Percentiles rank a stretch among this genome's conserved stretches.
Conservation (phyloP, 768 basidiomycete genomes). For the Tricholoma hemisulphureum region DNA sequence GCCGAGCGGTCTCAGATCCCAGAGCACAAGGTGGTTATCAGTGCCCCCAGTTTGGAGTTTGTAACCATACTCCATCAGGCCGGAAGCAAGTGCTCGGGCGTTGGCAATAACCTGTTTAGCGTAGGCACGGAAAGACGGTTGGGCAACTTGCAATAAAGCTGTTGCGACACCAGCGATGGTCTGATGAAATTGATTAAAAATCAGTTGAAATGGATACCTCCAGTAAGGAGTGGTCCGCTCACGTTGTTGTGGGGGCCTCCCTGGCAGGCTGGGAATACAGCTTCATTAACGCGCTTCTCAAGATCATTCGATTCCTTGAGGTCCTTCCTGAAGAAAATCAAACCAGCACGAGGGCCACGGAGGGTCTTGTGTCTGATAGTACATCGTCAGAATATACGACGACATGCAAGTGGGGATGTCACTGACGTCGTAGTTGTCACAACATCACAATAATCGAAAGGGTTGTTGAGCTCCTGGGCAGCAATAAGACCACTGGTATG, state of each 20-base stretch:
- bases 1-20: conserved; percentile 94
- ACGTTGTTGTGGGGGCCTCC: conserved; percentile 99
- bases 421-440: conserved; percentile 95
- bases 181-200: conserved; percentile 31
- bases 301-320: conserved; percentile 77
- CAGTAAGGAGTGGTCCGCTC: conserved; percentile 19
- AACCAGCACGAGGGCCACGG: conserved; percentile 94
- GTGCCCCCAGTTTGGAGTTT: conserved; percentile 96
- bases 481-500: conserved; percentile 96
- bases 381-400: conserved; percentile 1
- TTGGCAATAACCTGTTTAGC: conserved; percentile 94
- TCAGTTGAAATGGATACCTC: no score
- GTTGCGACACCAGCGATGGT: conserved; percentile 96
- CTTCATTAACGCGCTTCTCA: conserved; percentile 96
- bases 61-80: conserved; percentile 80
- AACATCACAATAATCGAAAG: conserved; percentile 95
- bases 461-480: conserved; percentile 83
- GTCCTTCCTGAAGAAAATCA: conserved; percentile 98
- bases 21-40: conserved; percentile 96
- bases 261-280: conserved; percentile 99
- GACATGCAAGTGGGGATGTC: neutral
- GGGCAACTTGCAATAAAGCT: conserved; percentile 84
- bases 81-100: conserved; percentile 70
- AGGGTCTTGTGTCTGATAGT: conserved; percentile 90
- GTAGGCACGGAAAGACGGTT: conserved; percentile 87